These are phyloP conservation scores for Aphanomyces stellatus DNA, from an alignment of 352 stramenopile species.

Conservation along the genomic window DNA sequence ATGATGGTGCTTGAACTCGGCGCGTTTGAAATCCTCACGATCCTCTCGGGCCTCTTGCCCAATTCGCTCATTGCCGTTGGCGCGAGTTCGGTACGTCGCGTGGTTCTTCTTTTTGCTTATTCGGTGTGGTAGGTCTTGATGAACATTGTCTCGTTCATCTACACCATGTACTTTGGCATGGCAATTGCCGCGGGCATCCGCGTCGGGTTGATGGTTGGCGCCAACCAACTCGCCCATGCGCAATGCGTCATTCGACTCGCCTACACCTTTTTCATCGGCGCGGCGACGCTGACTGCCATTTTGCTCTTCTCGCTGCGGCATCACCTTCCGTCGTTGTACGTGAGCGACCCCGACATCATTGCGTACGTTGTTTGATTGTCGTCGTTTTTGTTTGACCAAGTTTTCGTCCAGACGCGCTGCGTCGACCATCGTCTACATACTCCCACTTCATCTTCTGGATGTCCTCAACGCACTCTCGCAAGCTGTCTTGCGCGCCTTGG, in stretches of 20 bases:
- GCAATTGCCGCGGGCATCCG: conserved; percentile 43
- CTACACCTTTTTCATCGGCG: conserved; percentile 27
- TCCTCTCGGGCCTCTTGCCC: conserved; percentile 45
- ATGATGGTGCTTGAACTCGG: conserved; percentile 65
- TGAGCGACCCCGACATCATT: conserved; percentile 24
- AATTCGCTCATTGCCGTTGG: conserved; percentile 41
- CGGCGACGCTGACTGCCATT: conserved; percentile 29
- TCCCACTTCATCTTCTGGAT: conserved; percentile 58
- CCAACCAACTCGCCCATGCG: conserved; percentile 32
- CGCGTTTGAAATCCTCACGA: conserved; percentile 49
- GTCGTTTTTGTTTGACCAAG: neutral
- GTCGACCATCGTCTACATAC: conserved; percentile 37
- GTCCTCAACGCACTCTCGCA: conserved; percentile 53
- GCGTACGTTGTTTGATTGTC: conserved; percentile 23
- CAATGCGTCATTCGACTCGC: conserved; percentile 22
- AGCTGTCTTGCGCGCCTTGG: conserved; percentile 56
- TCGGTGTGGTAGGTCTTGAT: conserved; percentile 24
- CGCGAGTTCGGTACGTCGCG: conserved; percentile 34
- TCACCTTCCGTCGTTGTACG: conserved; percentile 31
- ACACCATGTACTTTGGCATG: conserved; percentile 50
- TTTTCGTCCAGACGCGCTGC: conserved; percentile 19
- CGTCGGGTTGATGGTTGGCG: conserved; percentile 42
- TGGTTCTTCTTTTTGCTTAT: neutral
- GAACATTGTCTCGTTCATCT: conserved; percentile 46
- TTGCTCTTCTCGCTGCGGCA: conserved; percentile 32